Evolutionary conservation across 495 filamentous ascomycete genomes (phyloP), one percentile per base, ranked within the genome.

Genomic region (Penicillium waksmanii): DNA sequence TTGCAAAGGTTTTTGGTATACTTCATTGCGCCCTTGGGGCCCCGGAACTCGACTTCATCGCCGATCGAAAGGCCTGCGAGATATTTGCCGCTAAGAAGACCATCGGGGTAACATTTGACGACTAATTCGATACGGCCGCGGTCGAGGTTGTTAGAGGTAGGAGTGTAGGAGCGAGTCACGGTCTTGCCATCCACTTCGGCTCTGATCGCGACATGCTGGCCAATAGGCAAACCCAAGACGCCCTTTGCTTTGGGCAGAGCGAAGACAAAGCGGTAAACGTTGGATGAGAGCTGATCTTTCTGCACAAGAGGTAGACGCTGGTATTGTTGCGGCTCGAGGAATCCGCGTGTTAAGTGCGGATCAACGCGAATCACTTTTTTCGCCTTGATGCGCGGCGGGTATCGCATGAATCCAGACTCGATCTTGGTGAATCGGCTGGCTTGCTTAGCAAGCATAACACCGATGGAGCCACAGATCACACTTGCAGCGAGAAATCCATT

Each of bases 161-260:
- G 81, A 2, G 80, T 84, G 65, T 84, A 84, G 0, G 78, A 80
- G 31, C 81, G 65, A 4, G 73, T 72, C 9, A 83, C 73, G 6
- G 66, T 43, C 27, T 73, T 63, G 11, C 76, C 80, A 55, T 82
- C 63, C n/a, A 83, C 63, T 7, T 53, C 62, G 3, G 79, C 75
- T 35, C 69, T 70, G 58, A 84, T 81, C n/a, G 77, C 77, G 23
- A 84, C 73, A 59, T 84, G 80, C 60, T 84, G 80, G 3, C 81
- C 80, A 18, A 77, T 81, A 1, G 82, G 83, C 1, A 84, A 73
- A 27, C 83, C 81, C 2, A 85, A 71, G 0, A 80, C 70, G 15
- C 68, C 65, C 6, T 66, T 57, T 10, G 64, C 18, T 7, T 61
- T 64, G 8, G 83, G 83, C 3, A 85, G 74, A 33, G 72, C 70